Evolutionary conservation across 306 rosid genomes (phyloP).

Genomic region (Cucurbita argyrosperma): DNA sequence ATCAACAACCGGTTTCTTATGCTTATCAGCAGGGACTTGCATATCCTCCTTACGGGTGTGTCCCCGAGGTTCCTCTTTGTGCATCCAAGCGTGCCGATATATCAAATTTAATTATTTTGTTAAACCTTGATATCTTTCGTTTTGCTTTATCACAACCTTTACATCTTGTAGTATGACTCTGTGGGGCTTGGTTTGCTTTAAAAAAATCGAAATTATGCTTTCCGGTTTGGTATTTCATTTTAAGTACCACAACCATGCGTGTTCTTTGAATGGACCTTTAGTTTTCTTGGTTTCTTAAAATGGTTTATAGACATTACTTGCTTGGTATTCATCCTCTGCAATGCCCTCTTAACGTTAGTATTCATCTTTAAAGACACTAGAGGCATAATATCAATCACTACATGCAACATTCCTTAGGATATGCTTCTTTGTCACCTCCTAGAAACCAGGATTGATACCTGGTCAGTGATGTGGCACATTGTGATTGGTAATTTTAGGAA

Average conservation of each 20-base stretch:
- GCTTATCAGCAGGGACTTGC: conserved; percentile 64
- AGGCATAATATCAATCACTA: conserved; percentile 14
- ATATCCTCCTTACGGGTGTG: conserved; percentile 89
- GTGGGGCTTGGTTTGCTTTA: neutral
- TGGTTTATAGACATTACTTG: neutral
- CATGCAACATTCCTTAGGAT: conserved; percentile 19
- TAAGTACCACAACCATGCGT: neutral
- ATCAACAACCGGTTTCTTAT: conserved; percentile 74
- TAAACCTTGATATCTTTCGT: neutral
- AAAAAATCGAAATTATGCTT: neutral
- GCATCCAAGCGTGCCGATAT: neutral
- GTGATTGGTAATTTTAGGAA: conserved; percentile 29
- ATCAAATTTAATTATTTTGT: neutral
- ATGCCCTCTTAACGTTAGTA: neutral
- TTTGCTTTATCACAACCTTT: neutral
- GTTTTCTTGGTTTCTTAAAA: neutral
- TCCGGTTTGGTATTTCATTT: neutral
- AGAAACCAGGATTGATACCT: conserved; percentile 15
- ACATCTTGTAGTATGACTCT: neutral
- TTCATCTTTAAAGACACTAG: neutral
- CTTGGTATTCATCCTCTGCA: conserved; percentile 11
- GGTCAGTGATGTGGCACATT: conserved; percentile 18
- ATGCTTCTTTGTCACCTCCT: conserved; percentile 11
- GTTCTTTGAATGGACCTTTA: neutral
- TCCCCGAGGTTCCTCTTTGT: neutral